phyloP scores from a whole-genome alignment of 305 asterid species.

The Coffea humblotiana region DNA sequence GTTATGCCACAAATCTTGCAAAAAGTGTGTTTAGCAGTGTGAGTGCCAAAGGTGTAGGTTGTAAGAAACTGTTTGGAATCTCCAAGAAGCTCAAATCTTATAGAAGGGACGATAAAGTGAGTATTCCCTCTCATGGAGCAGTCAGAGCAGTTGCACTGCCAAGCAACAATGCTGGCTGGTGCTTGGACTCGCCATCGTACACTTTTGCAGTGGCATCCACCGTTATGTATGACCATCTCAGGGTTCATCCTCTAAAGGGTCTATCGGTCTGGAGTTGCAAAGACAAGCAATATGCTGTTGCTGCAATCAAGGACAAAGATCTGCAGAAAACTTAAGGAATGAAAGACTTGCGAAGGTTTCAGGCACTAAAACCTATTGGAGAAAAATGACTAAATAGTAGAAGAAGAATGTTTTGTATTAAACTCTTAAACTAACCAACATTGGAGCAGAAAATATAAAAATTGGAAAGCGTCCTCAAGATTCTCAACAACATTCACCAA shows the following conservation, averaged over 20 bases:
- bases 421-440: too few relatives aligned
- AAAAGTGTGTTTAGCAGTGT: slow-evolving; percentile 75
- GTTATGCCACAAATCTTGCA: slow-evolving; percentile 88
- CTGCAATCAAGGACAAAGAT: neutral
- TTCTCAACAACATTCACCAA: too few relatives aligned
- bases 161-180: slow-evolving; percentile 53
- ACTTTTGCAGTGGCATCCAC: slow-evolving; percentile 84
- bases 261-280: slow-evolving; percentile 9
- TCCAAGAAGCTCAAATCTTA: slow-evolving; percentile 58
- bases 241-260: slow-evolving; percentile 38
- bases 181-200: slow-evolving; percentile 74
- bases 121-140: slow-evolving; percentile 84
- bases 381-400: too few relatives aligned
- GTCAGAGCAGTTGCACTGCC: slow-evolving; percentile 80
- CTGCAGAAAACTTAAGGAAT: too few relatives aligned
- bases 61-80: slow-evolving; percentile 64
- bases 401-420: too few relatives aligned
- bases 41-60: slow-evolving; percentile 81
- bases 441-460: too few relatives aligned
- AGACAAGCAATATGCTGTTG: neutral
- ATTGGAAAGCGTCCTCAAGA: too few relatives aligned
- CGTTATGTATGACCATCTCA: slow-evolving; percentile 48
- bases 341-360: too few relatives aligned
- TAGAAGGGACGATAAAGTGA: slow-evolving; percentile 70
- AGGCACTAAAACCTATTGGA: too few relatives aligned